These are phyloP conservation scores for Eimeria maxima DNA, from an alignment of 169 alveolate species.

Conservation along the genomic window DNA sequence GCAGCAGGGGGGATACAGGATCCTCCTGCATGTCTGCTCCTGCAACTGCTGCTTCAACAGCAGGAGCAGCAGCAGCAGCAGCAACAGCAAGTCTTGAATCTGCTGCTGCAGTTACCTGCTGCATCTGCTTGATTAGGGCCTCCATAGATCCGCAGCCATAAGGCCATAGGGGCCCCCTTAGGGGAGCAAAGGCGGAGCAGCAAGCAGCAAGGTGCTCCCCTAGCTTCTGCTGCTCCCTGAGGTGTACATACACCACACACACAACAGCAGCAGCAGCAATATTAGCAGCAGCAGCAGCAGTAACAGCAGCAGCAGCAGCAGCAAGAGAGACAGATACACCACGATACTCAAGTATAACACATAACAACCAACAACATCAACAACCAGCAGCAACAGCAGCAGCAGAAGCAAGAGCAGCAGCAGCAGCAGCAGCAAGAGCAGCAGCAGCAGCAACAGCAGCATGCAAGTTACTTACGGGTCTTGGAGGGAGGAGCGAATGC, in stretches of 20 bases:
- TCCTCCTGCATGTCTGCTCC: constrained; percentile 23
- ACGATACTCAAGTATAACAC: background rate
- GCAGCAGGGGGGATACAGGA: background rate
- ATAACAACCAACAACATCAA: background rate
- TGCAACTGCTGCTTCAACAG: constrained; percentile 1
- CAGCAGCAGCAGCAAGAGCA: constrained; percentile 15
- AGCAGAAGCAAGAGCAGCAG: background rate
- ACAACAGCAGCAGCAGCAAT: too few species aligned
- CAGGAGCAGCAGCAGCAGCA: constrained; percentile 31
- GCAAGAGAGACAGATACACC: too few species aligned
- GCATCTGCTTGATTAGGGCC: constrained; percentile 19
- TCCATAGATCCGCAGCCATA: constrained; percentile 4
- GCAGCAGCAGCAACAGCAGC: too few species aligned
- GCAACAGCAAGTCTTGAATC: constrained; percentile 11
- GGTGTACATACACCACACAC: background rate
- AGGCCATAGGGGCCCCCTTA: constrained; percentile 25
- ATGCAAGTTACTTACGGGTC: background rate
- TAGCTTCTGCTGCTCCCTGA: constrained; percentile 33
- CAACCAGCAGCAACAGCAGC: constrained; percentile 1
- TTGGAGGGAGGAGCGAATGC: background rate
- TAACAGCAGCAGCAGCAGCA: too few species aligned
- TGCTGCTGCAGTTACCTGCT: constrained; percentile 40
- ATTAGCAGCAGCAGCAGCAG: constrained; percentile 33
- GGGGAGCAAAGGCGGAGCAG: constrained; percentile 14
- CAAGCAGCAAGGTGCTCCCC: background rate